Base-by-base conservation (phyloP, 805 yeast species). In the Candida tallmaniae region DNA sequence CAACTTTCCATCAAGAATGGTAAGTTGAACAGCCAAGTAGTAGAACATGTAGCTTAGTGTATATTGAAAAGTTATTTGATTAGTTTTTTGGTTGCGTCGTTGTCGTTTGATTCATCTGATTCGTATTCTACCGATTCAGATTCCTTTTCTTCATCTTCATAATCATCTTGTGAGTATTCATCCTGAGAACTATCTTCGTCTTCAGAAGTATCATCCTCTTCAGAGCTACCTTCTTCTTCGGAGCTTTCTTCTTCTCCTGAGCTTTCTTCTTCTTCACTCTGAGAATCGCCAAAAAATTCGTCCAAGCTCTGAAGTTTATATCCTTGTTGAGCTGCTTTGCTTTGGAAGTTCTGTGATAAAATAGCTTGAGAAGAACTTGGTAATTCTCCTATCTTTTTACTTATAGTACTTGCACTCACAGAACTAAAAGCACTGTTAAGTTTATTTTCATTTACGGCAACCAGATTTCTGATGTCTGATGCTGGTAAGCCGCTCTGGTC, bases 221-320 rank as follows among this genome's bases (percentile, higher is more conserved):
- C 44, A 8, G 29, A 40, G 1, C 40, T 48, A 4, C 36, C 43
- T n/a, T 40, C 44, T 11, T 35, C 47, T 2, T 33, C 40, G 11
- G 26, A 36, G 11, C 40, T 43, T 10, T 33, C 44, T 5, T 32
- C 40, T 10, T 44, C 48, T 4, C 38, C 45, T 2, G 27, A 29
- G 8, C 33, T 44, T 5, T 34, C 42, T n/a, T 36, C 45, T 5
- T 35, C 39, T 11, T 34, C 43, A 10, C 51, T 62, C 3, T 56
- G 62, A 7, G 53, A 60, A 14, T 50, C 34, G 35, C 63, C 82
- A 46, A 89, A 79, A 54, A 89, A 89, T 41, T 89, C 97, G 50
- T 89, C 97, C 38, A 89, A 60, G 38, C 89, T 83, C 54, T 86
- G 95, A 24, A 83, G 56, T 39, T 75, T 73, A 48, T 77, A 80